phyloP scores from a whole-genome alignment of 768 basidiomycete species.

The Plicaturopsis crispa region DNA sequence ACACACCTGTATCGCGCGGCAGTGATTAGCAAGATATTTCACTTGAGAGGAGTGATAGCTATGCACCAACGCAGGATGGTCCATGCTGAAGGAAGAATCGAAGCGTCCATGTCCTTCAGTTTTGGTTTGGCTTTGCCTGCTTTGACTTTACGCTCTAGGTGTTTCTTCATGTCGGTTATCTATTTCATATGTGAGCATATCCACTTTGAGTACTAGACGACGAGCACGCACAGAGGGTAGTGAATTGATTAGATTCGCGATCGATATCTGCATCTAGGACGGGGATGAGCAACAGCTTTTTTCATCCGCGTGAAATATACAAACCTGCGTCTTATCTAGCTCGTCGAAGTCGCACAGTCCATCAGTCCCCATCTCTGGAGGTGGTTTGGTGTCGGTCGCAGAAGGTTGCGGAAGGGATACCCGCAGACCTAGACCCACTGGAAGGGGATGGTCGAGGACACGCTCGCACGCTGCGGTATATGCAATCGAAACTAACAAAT shows the following conservation, averaged over 20 bases:
- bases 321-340: conserved; percentile 28
- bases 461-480: conserved; percentile 49
- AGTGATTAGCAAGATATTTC: not conserved
- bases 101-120: conserved; percentile 41
- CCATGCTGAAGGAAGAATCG: conserved; percentile 56
- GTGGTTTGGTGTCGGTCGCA: not conserved
- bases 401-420: conserved; percentile 35
- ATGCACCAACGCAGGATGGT: conserved; percentile 51
- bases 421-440: conserved; percentile 51
- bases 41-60: conserved; percentile 4
- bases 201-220: not conserved
- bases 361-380: conserved; percentile 15
- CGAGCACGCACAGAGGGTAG: conserved; percentile 34
- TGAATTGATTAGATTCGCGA: conserved; percentile 34
- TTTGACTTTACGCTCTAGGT: conserved; percentile 44
- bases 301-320: conserved; percentile 6
- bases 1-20: conserved; percentile 39
- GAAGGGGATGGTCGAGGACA: conserved; percentile 48
- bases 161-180: conserved; percentile 50
- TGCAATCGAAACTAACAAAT: conserved; percentile 59
- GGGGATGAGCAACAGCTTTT: conserved; percentile 1
- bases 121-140: conserved; percentile 46
- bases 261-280: conserved; percentile 37
- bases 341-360: conserved; percentile 48
- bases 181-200: conserved; percentile 11